Evolutionary conservation across 495 filamentous ascomycete genomes (phyloP), one percentile per base, ranked within the genome.

Genomic region (Aspergillus homomorphus): DNA sequence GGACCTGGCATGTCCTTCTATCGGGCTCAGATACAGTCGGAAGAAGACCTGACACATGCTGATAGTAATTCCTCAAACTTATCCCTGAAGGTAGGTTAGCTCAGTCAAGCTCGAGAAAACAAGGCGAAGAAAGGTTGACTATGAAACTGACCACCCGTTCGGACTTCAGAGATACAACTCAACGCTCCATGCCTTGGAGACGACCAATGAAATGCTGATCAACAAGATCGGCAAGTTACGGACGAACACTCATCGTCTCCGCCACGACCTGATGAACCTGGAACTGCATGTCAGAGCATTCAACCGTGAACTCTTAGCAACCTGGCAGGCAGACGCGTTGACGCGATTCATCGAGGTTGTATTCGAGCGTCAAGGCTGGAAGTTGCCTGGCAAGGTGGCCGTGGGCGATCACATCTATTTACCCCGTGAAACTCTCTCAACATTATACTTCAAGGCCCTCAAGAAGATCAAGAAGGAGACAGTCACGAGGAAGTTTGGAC

Each of bases 311-410:
- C 58, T 69, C 20, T 63, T 74, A 41, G 59, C 60, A 21, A 72
- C 64, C 44, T 77, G 73, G 71, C 70, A 77, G 56, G 73, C 73
- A 15, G 69, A 77, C 54, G 64, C 65, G 20, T 63, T 77, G 20
- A 77, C 74, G 4, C 72, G 73, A 21, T 65, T 77, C 9, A 66
- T 77, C 46, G 73, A 74, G 41, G 65, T 72, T n/a, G 64, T 70
- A 38, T 64, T 70, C 58, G 59, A 65, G 22, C 58, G 49, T 8
- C 67, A 73, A 43, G 43, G 55, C 12, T 63, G 60, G 53, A 69
- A 64, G 54, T 30, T 74, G 30, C 64, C 66, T 0, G 54, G 51
- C 14, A 65, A 63, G 14, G 26, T 70, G n/a, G 53, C 53, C 19
- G 57, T 72, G 7, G 57, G 62, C 9, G 54, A 67, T 20, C 53